phyloP scores from a whole-genome alignment of 176 grass and related monocot species.

The Secale cereale region DNA sequence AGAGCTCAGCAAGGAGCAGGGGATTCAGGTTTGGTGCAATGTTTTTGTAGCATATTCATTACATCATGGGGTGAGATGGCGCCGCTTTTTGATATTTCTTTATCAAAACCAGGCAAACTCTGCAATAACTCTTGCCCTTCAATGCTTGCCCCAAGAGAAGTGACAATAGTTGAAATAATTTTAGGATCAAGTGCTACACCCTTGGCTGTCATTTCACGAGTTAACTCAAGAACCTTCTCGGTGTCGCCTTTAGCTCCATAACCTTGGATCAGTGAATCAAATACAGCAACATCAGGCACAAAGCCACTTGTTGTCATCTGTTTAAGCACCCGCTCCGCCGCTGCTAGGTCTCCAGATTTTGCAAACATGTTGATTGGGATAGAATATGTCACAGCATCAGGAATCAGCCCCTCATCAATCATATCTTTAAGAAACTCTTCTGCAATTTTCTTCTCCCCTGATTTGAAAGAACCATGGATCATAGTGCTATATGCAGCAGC shows the following conservation, averaged over 20 bases:
- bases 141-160: conserved; percentile 28
- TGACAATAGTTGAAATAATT: conserved; percentile 34
- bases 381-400: conserved; percentile 59
- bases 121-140: conserved; percentile 29
- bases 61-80: background rate
- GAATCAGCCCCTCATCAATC: conserved; percentile 36
- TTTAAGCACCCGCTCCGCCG: conserved; percentile 44
- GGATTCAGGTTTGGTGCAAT: conserved; percentile 22
- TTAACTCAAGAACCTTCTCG: conserved; percentile 32
- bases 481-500: conserved; percentile 46
- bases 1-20: background rate
- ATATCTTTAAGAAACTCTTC: conserved; percentile 49
- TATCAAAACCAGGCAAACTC: conserved; percentile 20
- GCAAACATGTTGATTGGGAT: conserved; percentile 46
- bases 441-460: conserved; percentile 39
- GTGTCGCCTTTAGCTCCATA: conserved; percentile 32
- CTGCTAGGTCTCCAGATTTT: conserved; percentile 42
- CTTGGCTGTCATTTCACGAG: conserved; percentile 44
- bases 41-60: conserved; percentile 17
- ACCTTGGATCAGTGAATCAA: conserved; percentile 57
- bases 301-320: conserved; percentile 61
- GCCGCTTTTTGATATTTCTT: background rate
- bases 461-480: conserved; percentile 52
- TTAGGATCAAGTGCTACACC: conserved; percentile 50
- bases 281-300: conserved; percentile 42